Evolutionary conservation across 108 stramenopile genomes (phyloP).

Genomic region (Cyclotella cryptica): DNA sequence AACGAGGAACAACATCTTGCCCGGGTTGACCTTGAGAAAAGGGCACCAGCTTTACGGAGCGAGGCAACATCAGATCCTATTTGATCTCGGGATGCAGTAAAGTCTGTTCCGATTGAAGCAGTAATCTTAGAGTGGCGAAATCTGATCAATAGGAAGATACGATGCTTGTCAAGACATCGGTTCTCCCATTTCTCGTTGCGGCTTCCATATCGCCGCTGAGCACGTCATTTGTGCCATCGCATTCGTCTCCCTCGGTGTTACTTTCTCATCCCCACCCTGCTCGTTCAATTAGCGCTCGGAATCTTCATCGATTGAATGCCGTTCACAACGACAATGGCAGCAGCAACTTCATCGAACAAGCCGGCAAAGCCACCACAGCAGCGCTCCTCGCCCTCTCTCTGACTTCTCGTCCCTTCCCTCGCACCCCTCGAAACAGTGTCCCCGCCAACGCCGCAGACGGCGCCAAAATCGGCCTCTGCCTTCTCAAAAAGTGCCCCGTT

Average conservation of each 20-base stretch:
- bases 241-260: not conserved
- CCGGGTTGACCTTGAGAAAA: too few species aligned
- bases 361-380: conserved; percentile 47
- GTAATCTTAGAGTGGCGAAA: too few species aligned
- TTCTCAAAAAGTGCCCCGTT: conserved; percentile 77
- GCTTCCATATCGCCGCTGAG: not conserved
- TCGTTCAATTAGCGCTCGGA: not conserved
- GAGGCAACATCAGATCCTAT: too few species aligned
- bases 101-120: too few species aligned
- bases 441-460: conserved; percentile 74
- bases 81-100: too few species aligned
- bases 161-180: too few species aligned
- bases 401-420: conserved; percentile 39
- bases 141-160: too few species aligned
- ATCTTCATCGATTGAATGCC: conserved; percentile 1
- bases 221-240: conserved; percentile 7
- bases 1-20: not conserved
- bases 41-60: too few species aligned
- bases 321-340: conserved; percentile 24
- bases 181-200: not conserved
- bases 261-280: not conserved
- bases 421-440: conserved; percentile 31
- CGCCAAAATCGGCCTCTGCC: conserved; percentile 74
- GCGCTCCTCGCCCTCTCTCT: conserved; percentile 61
- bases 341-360: conserved; percentile 26